Base-by-base conservation (phyloP, 768 basidiomycete species). In the Auricularia heimuer region DNA sequence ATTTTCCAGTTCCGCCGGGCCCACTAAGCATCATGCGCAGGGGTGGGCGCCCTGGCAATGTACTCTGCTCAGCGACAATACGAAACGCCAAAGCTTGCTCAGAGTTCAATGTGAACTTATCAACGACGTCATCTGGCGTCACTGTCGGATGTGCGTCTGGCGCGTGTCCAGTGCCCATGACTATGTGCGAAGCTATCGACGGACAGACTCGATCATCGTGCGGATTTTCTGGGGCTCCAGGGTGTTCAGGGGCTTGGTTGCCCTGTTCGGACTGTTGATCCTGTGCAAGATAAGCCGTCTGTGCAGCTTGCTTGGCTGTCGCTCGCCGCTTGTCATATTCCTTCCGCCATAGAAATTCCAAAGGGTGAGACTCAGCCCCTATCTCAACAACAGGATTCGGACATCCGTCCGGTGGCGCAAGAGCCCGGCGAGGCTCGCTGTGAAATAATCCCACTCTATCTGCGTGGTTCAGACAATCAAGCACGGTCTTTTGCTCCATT, bases 1-100 rank as follows among this genome's bases (percentile, higher is more conserved):
- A 45, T 18, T 45, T 45, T 10, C 44, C 44, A 11, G 44, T 45
- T 45, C 44, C 44, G 11, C 44, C 44, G 44, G 44, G 11, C 10
- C 44, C 44, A 45, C 44, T 45, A 18, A 45, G 44, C 44, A 45
- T 45, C 44, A 45, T 45, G 10, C 44, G 10, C 11, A 80, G 63
- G 2, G 70, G 73, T 8, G 68, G 58, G 2, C 60, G 24, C 4
- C 69, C 16, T 8, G 16, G 34, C 4, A 65, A 33, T 4, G 68
- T 11, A 37, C 67, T 69, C 54, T 79, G 77, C 0, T 72, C 51
- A 6, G 70, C 67, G 8, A 80, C 70, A 7, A 77, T 71, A 6
- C 63, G 14, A 45, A 79, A 77, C 14, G 76, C 77, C 7, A 64
- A 63, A 8, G 56, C 65, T 67, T 80, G 78, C 58, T 78, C 75